Percentiles rank a stretch among this genome's conserved stretches.
phyloP scores from a whole-genome alignment of 164 flowering plant genomes.

The Houttuynia cordata region DNA sequence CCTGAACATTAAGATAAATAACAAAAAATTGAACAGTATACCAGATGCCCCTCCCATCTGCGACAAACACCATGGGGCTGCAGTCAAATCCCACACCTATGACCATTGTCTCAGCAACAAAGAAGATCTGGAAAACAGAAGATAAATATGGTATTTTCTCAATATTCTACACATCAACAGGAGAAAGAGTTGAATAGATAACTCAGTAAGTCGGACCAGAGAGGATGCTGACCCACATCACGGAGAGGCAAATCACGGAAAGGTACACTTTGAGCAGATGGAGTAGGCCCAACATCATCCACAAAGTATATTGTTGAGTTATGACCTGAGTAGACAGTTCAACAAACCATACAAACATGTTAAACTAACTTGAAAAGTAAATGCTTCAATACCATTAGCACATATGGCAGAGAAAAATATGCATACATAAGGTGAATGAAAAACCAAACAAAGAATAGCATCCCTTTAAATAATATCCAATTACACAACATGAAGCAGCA shows the following conservation, averaged over 20 bases:
- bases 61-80: slow-evolving; percentile 82
- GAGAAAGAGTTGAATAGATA: slow-evolving; percentile 3
- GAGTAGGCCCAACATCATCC: slow-evolving; percentile 94
- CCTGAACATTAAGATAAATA: too few relatives aligned
- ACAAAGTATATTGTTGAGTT: slow-evolving; percentile 95
- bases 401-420: not conserved
- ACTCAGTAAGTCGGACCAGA: slow-evolving; percentile 21
- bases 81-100: slow-evolving; percentile 95
- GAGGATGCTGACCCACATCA: slow-evolving; percentile 99
- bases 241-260: slow-evolving; percentile 95
- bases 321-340: not conserved
- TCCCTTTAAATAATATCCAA: too few relatives aligned
- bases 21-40: slow-evolving; percentile 12
- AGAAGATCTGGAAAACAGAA: slow-evolving; percentile 47
- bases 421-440: too few relatives aligned
- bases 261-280: slow-evolving; percentile 85
- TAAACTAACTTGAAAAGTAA: not conserved
- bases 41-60: slow-evolving; percentile 95
- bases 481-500: too few relatives aligned
- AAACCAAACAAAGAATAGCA: too few relatives aligned
- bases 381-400: not conserved
- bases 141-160: not conserved
- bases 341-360: not conserved
- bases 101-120: slow-evolving; percentile 80
- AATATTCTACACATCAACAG: not conserved